Conservation (phyloP, 2,329 filamentous ascomycete species). For the Xylariaceae sp. region DNA sequence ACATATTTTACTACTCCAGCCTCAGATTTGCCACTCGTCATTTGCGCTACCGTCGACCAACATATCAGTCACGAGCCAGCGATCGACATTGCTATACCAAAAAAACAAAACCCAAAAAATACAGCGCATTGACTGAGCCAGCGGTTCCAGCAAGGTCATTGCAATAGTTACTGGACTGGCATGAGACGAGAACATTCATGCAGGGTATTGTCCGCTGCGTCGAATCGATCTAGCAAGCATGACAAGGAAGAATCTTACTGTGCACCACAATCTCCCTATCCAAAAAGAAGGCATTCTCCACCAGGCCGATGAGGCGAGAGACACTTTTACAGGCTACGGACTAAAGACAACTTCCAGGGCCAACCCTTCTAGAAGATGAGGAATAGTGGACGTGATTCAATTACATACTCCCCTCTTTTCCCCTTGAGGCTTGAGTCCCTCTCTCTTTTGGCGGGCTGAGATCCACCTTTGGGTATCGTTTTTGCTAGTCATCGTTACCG, state of each 20-base stretch:
- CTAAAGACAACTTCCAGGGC: background rate
- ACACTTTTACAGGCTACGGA: too few relatives aligned
- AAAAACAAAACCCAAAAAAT: too few relatives aligned
- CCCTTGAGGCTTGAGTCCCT: background rate
- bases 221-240: too few relatives aligned
- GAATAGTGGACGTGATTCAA: too few relatives aligned
- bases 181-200: conserved; percentile 2
- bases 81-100: too few relatives aligned
- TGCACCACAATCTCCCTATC: background rate
- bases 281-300: too few relatives aligned
- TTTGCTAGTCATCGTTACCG: conserved; percentile 1
- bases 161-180: conserved; percentile 9
- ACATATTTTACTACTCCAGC: conserved; percentile 4
- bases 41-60: too few relatives aligned
- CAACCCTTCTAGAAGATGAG: background rate
- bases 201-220: too few relatives aligned
- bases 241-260: too few relatives aligned
- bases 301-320: too few relatives aligned
- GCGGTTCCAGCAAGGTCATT: background rate
- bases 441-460: background rate
- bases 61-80: too few relatives aligned
- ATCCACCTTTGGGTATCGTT: conserved; percentile 5
- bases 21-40: conserved; percentile 11
- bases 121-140: background rate
- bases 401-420: background rate